Evolutionary conservation across 2,329 filamentous ascomycete species (phyloP).

Genomic region (Neophaeococcomyces aloes): DNA sequence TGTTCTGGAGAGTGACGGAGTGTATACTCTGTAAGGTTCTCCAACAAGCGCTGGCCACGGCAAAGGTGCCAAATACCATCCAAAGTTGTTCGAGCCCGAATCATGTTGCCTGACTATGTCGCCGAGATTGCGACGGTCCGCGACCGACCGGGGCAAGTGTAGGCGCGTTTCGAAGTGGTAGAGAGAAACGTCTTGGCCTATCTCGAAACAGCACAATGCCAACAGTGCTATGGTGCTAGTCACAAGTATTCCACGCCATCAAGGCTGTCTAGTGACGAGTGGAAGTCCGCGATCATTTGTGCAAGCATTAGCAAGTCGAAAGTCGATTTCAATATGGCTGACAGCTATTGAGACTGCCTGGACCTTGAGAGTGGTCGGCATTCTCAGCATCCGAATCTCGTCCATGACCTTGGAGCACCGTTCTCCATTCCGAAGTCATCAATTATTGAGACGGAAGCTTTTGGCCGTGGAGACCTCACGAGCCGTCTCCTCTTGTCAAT

Average conservation of each 20-base stretch:
- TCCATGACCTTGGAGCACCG: too few species aligned
- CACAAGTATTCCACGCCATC: background rate
- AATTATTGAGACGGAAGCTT: too few species aligned
- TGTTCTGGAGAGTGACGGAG: background rate
- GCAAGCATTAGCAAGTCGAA: background rate
- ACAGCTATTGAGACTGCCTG: too few species aligned
- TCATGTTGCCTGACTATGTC: background rate
- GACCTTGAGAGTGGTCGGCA: too few species aligned
- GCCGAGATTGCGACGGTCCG: background rate
- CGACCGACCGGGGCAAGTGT: slow-evolving; percentile 1
- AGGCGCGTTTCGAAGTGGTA: slow-evolving; percentile 9
- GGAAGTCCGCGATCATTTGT: background rate
- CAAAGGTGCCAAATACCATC: background rate
- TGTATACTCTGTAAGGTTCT: too few species aligned
- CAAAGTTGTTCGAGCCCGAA: background rate
- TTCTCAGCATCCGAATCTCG: too few species aligned
- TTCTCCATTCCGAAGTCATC: too few species aligned
- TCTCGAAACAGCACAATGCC: slow-evolving; percentile 2
- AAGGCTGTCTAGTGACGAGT: background rate
- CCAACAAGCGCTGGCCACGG: slow-evolving; percentile 5
- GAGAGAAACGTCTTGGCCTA: background rate
- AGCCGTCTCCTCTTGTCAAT: too few species aligned
- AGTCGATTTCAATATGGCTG: too few species aligned
- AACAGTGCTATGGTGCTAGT: background rate
- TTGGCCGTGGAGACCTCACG: too few species aligned